Evolutionary conservation across 2,329 filamentous ascomycete species (phyloP), one percentile per base, ranked within the genome.

Genomic region (Phaeophleospora eucalypticola): DNA sequence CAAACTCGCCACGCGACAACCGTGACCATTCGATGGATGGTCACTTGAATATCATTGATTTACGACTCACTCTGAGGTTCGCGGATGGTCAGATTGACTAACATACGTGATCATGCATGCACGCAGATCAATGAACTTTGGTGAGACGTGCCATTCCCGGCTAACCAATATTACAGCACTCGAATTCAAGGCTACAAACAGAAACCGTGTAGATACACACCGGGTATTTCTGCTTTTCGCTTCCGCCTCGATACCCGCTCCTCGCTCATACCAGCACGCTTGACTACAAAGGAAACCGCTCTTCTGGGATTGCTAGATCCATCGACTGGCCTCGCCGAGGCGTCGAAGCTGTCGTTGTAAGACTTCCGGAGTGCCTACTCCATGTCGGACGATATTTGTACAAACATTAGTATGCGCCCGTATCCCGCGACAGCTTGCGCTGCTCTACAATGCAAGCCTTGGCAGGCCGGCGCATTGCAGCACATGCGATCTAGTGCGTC

Each of bases 181-280:
- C 46, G 37, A 39, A 16, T 43, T 52, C 46, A 46, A 43, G 33
- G 36, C 36, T 42, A 49, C 47, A 36, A 46, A 32, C 39, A 50
- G 34, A 49, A 43, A 50, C 44, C 46, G 47, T 43, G 40, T 56
- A 52, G 53, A 36, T 53, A 52, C 53, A 53, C 47, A 45, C 41
- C 45, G 51, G 53, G 53, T 54, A 56, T 54, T 54, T 46, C 48
- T 56, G 51, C 51, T 45, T 56, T 56, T 46, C 48, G 51, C 47
- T 38, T 49, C 39, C 39, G 35, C 35, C 33, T 36, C 42, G 41
- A 44, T 46, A 40, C 53, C 36, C 36, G 45, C n/a, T 45, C 45
- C 49, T 38, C 40, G 38, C 42, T 37, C 36, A 37, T 37, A 35
- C 36, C 34, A 43, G 40, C 45, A 47, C 46, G 42, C 43, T 45